Evolutionary conservation across 129 eudicot genomes (phyloP), one percentile per base, ranked within the genome.

Genomic region (Tagetes patula): DNA sequence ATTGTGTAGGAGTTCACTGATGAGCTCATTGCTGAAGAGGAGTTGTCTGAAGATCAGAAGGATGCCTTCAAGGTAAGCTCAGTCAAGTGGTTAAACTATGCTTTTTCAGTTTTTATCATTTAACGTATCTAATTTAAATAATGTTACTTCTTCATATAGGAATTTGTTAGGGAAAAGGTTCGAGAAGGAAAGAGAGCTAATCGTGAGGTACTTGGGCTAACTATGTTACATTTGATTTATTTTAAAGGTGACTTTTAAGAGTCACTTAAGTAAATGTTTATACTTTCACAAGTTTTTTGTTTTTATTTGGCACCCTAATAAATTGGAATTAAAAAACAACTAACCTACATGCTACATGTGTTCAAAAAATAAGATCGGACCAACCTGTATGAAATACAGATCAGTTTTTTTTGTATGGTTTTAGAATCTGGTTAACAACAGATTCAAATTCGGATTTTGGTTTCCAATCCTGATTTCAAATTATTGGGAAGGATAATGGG

Each of bases 111-210:
- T 27, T 48, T 39, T 27, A 2, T 9, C 42, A 39, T 4, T 27
- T 70, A 5, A 34, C 2, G 13, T 11, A 30, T n/a, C 36, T 69
- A 9, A 7, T 66, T 20, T 1, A 53, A 56, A 32, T 20, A 37
- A 53, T 20, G 4, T 41, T 34, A 20, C 2, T 56, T 55, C 27
- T 67, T 27, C 47, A 13, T 6, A 42, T 42, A 92, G 96, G 86
- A 90, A 8, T 88, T 80, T 78, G 81, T 94, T 31, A 86, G 64
- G 82, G 96, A 86, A 81, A 90, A 83, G 71, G 96, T 94, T 48
- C 85, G 96, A 53, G 98, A 94, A 78, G 92, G 71, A 47, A 94
- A 87, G 75, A 86, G 77, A 75, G 84, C 84, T n/a, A 92, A 92
- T n/a, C 94, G 98, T 11, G 89, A 89, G 98, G 98, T 92, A 84